A percentile compares a stretch with the other conserved stretches of the same genome.
phyloP scores from a whole-genome alignment of 768 basidiomycete species.

The Leccinum ochraceum region DNA sequence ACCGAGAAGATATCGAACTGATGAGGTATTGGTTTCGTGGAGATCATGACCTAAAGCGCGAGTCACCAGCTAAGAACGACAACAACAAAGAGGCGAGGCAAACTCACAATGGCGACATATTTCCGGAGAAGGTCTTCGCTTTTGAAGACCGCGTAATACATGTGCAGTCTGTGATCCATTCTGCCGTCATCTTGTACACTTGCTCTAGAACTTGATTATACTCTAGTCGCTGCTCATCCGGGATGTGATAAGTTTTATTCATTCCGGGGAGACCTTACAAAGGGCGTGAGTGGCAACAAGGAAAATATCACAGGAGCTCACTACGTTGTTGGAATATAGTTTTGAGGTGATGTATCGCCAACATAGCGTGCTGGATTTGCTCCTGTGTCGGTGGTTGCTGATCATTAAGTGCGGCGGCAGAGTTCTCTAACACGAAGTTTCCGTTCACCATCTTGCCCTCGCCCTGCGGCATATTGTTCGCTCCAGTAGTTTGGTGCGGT shows the following conservation, averaged over 20 bases:
- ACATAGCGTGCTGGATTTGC: slow-evolving; percentile 33
- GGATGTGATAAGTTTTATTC: slow-evolving; percentile 35
- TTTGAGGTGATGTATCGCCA: slow-evolving; percentile 35
- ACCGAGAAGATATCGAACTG: slow-evolving; percentile 79
- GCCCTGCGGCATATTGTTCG: slow-evolving; percentile 13
- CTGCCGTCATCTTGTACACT: slow-evolving; percentile 43
- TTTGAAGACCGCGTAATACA: slow-evolving; percentile 48
- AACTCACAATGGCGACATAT: slow-evolving; percentile 55
- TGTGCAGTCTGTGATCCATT: slow-evolving; percentile 54
- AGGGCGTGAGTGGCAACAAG: slow-evolving; percentile 13
- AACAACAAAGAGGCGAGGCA: slow-evolving; percentile 14
- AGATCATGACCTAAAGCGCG: slow-evolving; percentile 45
- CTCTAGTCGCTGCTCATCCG: slow-evolving; percentile 54
- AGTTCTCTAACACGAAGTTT: slow-evolving; percentile 8
- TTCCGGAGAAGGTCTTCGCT: slow-evolving; percentile 50
- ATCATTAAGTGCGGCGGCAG: not conserved
- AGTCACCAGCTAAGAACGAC: slow-evolving; percentile 11
- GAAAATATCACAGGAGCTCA: slow-evolving; percentile 19
- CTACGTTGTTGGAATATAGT: slow-evolving; percentile 35
- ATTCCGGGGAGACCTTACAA: slow-evolving; percentile 38
- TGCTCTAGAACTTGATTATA: slow-evolving; percentile 54
- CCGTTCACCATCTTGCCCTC: slow-evolving; percentile 24
- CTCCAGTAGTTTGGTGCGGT: slow-evolving; percentile 10
- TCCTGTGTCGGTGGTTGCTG: slow-evolving; percentile 31
- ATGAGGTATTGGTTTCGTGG: slow-evolving; percentile 93